Base-by-base conservation (phyloP, 2,329 filamentous ascomycete genomes). In the Lachnellula arida region DNA sequence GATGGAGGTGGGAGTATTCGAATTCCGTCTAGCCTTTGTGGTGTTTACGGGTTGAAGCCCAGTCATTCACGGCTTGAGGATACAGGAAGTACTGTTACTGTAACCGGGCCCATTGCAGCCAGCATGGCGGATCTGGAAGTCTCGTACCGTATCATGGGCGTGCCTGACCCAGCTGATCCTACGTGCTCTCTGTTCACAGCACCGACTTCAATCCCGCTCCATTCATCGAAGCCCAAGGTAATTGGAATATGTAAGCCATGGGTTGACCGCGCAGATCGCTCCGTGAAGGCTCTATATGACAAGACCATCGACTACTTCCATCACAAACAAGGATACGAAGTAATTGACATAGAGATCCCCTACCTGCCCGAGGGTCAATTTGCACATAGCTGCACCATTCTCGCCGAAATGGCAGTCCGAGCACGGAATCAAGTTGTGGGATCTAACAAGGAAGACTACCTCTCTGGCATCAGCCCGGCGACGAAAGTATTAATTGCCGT, bases 121-220 rank as follows among this genome's bases (percentile, higher is more conserved):
- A 93, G 81, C 53, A 88, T 88, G 60, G 77, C 85, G 37, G 92
- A 96, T 66, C 81, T 97, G 5, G 86, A 87, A 59, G 78, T 91
- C 51, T 87, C 88, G n/a, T 97, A 94, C 74, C 85, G 89, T 49
- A 70, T 89, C 64, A 91, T 95, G 80, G 81, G 88, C 2, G 48
- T 84, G 51, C 88, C 90, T 0, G 81, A 96, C 65, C 81, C 86
- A 0, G 72, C 77, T 2, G 80, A 87, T 68, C 75, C 79, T 0
- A 72, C 78, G 7, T 87, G 87, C 17, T 73, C 79, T 7, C 74
- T 78, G 14, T 94, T 95, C 70, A 80, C 81, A 0, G 77, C 83
- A 4, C 83, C 82, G 14, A 61, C 74, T 7, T 73, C 79, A 1
- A 61, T 75, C 5, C 73, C 79, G 1, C 72, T 75, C 0, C 39